Base-by-base conservation (phyloP, 2,329 filamentous ascomycete species). In the Fonsecaea monophora region DNA sequence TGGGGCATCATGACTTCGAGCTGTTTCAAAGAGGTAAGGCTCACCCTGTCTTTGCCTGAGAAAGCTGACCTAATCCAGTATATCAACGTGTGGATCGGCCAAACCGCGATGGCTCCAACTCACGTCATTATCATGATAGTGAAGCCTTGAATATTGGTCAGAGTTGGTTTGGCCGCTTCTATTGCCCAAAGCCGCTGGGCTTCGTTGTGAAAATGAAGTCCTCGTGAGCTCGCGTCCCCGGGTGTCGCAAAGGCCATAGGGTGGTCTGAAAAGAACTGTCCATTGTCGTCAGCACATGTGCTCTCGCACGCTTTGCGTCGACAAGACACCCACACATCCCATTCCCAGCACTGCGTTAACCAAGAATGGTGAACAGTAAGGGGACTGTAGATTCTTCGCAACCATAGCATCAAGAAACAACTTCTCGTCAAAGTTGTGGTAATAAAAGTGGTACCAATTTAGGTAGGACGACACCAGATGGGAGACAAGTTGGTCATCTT, bases 121-220 rank as follows among this genome's bases (percentile, higher is more conserved):
- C 66, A 71, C 71, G 68, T 67, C 57, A 69, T 60, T 12, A 68
- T 75, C 74, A 79, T 76, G 30, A 78, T 61, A 18, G 75, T 70
- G 56, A 80, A 69, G 15, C 76, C 78, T 54, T 80, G 78, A 12
- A 79, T 74, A 59, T 76, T 79, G 18, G 75, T 64, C 40, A 80
- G 72, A 3, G 75, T 75, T 15, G 71, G 65, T 10, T 57, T 71
- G 13, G 76, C 78, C 25, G 76, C 75, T 65, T 80, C 77, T n/a
- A 73, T 71, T 45, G 72, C 74, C 74, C 77, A 78, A 21, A 79
- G 67, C 53, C 69, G 70, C 58, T 80, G 75, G 10, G 78, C 78
- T 68, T 80, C 78, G 2, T 65, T 56, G 48, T 75, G 74, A 57
- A 80, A 80, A 32, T 74, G 70, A 32, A 75, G 70, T 0, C 78